Percentiles rank a stretch among this genome's conserved stretches.
Evolutionary conservation across 225 moss, liverwort and hornwort species (phyloP).

Genomic region (Neckera pumila): DNA sequence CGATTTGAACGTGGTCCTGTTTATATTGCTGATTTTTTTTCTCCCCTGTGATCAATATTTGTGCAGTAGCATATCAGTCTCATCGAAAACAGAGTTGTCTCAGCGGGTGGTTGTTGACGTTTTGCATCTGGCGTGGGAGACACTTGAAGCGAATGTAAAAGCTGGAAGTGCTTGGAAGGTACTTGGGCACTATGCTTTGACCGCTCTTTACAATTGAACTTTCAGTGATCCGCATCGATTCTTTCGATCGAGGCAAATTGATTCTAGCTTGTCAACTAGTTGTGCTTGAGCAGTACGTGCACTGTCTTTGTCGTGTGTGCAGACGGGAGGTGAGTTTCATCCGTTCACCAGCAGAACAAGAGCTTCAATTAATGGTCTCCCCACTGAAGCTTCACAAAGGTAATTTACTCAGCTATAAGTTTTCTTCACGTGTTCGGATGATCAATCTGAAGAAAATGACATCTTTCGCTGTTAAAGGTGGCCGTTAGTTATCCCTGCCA

Average conservation of each 20-base stretch:
- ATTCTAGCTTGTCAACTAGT: not conserved
- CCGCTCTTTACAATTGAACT: not conserved
- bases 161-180: conserved; percentile 30
- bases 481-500: no score
- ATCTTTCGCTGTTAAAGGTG: not conserved
- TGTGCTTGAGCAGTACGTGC: not conserved
- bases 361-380: conserved; percentile 14
- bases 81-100: conserved; percentile 19
- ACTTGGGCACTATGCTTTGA: not conserved
- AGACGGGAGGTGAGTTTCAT: conserved; percentile 24
- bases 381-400: conserved; percentile 38
- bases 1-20: not conserved
- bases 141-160: conserved; percentile 2
- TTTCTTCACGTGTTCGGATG: not conserved
- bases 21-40: not conserved
- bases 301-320: not conserved
- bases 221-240: not conserved
- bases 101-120: conserved; percentile 14
- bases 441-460: not conserved
- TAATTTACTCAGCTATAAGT: not conserved
- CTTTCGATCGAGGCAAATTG: not conserved
- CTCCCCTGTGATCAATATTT: not conserved
- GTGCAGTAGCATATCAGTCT: conserved; percentile 19
- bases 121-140: not conserved
- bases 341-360: conserved; percentile 9